These are phyloP conservation scores for Evernia prunastri DNA, from an alignment of 495 filamentous ascomycete genomes.

Conservation along the genomic window DNA sequence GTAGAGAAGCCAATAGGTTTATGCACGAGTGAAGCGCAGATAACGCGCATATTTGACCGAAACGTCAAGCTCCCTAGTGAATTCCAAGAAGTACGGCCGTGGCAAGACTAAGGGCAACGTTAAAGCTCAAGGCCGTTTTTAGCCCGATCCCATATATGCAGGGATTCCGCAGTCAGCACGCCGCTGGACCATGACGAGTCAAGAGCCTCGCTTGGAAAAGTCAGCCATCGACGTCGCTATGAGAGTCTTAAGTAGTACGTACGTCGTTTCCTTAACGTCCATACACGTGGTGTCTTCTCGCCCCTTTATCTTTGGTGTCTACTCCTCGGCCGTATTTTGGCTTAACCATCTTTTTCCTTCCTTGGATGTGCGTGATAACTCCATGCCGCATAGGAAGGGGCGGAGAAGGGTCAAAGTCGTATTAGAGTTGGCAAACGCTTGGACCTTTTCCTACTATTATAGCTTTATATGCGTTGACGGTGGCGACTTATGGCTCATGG, in stretches of 20 bases:
- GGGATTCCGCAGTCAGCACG: neutral
- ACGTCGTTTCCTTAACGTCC: neutral
- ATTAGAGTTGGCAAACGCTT: neutral
- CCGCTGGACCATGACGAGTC: neutral
- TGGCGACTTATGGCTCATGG: neutral
- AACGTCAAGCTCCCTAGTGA: neutral
- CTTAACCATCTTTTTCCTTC: neutral
- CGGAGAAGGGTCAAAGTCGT: neutral
- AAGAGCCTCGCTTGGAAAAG: neutral
- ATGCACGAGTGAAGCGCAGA: neutral
- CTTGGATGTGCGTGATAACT: neutral
- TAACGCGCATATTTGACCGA: neutral
- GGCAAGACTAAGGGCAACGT: neutral
- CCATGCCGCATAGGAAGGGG: neutral
- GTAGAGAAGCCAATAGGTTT: neutral
- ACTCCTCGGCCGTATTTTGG: neutral
- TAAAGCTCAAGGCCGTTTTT: neutral
- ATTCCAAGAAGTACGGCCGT: neutral
- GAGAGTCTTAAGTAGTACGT: neutral
- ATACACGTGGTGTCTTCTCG: neutral
- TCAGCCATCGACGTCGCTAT: neutral
- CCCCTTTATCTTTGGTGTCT: neutral
- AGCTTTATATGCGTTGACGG: neutral
- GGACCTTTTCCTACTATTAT: neutral
- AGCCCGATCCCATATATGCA: neutral